A percentile compares a stretch with the other conserved stretches of the same genome.
phyloP scores from a whole-genome alignment of 1,284 basidiomycete species.

The Lentinula novae-zelandiae region DNA sequence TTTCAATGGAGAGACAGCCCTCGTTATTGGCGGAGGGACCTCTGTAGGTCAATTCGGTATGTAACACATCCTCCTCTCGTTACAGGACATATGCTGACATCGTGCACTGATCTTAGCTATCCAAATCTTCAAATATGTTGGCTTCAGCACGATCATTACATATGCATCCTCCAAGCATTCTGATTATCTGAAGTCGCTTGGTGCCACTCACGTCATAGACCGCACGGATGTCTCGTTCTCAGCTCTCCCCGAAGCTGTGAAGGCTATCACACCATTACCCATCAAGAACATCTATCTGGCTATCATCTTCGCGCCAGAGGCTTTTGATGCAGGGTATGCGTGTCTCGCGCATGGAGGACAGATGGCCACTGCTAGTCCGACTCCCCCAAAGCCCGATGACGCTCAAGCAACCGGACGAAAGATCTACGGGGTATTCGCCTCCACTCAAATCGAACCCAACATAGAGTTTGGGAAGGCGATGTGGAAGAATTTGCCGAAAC shows the following conservation, averaged over 20 bases:
- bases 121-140: constrained; percentile 36
- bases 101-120: constrained; percentile 22
- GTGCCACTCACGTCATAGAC: constrained; percentile 38
- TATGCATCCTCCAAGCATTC: constrained; percentile 34
- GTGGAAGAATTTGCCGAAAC: background rate
- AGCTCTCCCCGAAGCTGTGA: background rate
- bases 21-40: constrained; percentile 11
- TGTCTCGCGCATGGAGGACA: background rate
- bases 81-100: no score
- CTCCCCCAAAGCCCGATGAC: background rate
- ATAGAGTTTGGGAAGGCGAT: constrained; percentile 3
- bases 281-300: constrained; percentile 6
- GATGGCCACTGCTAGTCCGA: no score
- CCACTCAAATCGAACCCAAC: background rate
- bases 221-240: constrained; percentile 15
- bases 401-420: background rate
- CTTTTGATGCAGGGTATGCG: background rate
- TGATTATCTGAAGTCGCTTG: constrained; percentile 31
- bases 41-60: constrained; percentile 14
- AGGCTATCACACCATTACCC: background rate
- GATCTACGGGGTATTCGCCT: background rate
- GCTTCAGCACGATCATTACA: constrained; percentile 35
- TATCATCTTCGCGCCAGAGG: background rate
- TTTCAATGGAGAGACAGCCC: constrained; percentile 1
- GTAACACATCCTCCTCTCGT: background rate